phyloP scores from a whole-genome alignment of 805 yeast species.

The Ogataea pilisensis region DNA sequence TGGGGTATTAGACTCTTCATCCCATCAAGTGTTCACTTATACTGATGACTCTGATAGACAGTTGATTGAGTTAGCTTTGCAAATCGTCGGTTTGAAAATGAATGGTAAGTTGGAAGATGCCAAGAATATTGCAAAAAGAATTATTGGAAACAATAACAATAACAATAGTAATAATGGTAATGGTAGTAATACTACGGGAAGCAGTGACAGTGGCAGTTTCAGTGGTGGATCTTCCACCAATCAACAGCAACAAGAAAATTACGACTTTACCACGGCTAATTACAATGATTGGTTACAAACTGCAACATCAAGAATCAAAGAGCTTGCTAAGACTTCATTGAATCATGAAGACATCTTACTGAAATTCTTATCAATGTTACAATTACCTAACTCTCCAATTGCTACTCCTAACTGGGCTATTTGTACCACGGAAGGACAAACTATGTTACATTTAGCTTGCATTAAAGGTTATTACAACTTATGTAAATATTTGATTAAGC shows the following conservation, averaged over 20 bases:
- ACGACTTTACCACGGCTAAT: conserved; percentile 11
- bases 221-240: no score
- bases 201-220: conserved; percentile 11
- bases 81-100: conserved; percentile 95
- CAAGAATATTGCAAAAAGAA: conserved; percentile 84
- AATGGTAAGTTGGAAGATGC: conserved; percentile 95
- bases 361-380: conserved; percentile 53
- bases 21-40: conserved; percentile 75
- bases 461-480: conserved; percentile 66
- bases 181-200: conserved; percentile 9
- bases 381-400: conserved; percentile 59
- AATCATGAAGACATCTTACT: conserved; percentile 48
- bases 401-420: conserved; percentile 71
- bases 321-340: conserved; percentile 40
- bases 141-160: conserved; percentile 62
- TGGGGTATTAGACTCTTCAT: conserved; percentile 14
- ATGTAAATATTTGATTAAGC: conserved; percentile 57
- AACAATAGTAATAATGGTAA: conserved; percentile 14
- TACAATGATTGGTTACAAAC: conserved; percentile 46
- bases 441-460: conserved; percentile 82
- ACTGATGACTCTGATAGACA: conserved; percentile 94
- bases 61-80: conserved; percentile 89
- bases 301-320: conserved; percentile 48
- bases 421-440: conserved; percentile 80
- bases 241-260: conserved; percentile 15